phyloP scores from a whole-genome alignment of 441 rosid genomes.

The Erodium trifolium region DNA sequence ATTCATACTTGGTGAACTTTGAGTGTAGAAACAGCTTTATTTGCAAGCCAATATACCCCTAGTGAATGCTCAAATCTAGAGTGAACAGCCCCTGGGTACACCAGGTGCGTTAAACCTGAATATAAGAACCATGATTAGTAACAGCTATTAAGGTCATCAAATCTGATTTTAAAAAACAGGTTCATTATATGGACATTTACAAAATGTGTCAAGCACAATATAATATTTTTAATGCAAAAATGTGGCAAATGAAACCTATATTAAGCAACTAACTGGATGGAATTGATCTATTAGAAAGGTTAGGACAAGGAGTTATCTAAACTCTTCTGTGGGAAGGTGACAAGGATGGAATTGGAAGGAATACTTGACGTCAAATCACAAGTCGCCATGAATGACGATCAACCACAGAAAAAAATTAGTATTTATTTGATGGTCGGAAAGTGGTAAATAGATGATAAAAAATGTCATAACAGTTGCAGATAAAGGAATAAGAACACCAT shows the following conservation, averaged over 20 bases:
- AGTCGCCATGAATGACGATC: background rate
- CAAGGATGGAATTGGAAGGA: no score
- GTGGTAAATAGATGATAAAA: background rate
- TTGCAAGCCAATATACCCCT: conserved; percentile 59
- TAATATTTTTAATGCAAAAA: background rate
- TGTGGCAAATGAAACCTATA: background rate
- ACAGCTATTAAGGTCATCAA: background rate
- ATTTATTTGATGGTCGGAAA: background rate
- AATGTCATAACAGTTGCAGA: background rate
- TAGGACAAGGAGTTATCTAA: no score
- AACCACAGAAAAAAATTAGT: background rate
- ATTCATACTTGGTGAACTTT: conserved; percentile 43
- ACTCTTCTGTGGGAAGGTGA: no score
- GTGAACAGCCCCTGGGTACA: conserved; percentile 74
- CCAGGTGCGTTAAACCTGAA: conserved; percentile 49
- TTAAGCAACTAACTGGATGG: background rate
- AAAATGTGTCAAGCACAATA: background rate
- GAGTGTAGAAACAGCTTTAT: conserved; percentile 41
- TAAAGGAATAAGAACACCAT: background rate
- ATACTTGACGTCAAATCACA: background rate
- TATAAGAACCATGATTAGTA: conserved; percentile 1
- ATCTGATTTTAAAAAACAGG: background rate
- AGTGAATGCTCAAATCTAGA: conserved; percentile 73
- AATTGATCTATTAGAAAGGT: background rate
- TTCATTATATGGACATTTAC: background rate